Evolutionary conservation across 2,329 filamentous ascomycete genomes (phyloP), one percentile per base, ranked within the genome.

Genomic region (Xylariomycetidae sp.): DNA sequence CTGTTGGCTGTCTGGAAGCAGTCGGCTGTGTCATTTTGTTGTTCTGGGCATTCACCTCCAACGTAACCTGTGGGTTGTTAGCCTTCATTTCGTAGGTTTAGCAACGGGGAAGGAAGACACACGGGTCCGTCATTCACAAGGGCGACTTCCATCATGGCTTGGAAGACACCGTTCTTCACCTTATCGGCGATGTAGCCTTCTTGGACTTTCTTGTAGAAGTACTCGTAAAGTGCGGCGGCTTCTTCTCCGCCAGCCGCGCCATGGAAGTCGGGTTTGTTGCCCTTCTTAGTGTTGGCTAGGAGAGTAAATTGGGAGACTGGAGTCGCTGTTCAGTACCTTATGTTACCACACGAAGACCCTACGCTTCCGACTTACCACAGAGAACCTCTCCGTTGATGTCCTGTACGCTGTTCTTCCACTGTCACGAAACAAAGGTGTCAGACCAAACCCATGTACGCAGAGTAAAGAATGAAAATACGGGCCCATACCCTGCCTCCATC

Each of bases 121-220:
- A 82, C 79, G 34, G 79, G 79, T 1, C 79, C 79, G 47, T 96
- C 90, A 47, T 96, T 96, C 31, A 95, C 79, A 19, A 95, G 63
- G 30, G 85, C 83, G 38, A 98, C 90, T 54, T 96, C 83, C 92
- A 98, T 98, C 89, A 94, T 95, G 31, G 92, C 92, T 55, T 95
- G 90, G 59, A 98, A 98, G 19, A 90, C 79, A n/a, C 93, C 92
- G 56, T 98, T 82, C 57, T 95, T 88, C 38, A 98, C 89, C 43
- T 72, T 80, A 7, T 87, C 84, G 6, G 74, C 60, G 5, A 67
- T 59, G 57, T 96, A 94, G 3, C 78, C 70, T 34, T 79, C 70
- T 48, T 79, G 74, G 25, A 96, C 78, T 48, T 83, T 85, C 31
- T 74, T 65, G 48, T 89, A 77, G 64, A 98, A 96, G 54, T 82